Evolutionary conservation across 108 stramenopile genomes (phyloP).

Genomic region (Nitzschia inconspicua): DNA sequence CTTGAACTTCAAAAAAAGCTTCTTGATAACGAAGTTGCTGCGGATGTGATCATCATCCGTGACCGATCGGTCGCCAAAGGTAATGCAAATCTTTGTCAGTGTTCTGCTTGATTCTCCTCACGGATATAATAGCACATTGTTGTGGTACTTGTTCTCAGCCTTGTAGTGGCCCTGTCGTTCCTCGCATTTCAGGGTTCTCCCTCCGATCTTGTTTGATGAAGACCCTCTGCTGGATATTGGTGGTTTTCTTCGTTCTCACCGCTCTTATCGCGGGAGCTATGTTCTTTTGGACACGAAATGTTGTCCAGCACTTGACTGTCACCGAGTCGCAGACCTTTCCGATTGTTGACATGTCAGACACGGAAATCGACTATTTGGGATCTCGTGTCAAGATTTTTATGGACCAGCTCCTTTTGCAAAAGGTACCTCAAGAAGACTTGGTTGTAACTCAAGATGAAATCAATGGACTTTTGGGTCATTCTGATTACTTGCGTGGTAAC

Average conservation of each 20-base stretch:
- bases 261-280: neutral
- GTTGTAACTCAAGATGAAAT: slow-evolving; percentile 23
- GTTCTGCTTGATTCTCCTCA: neutral
- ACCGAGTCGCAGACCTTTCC: slow-evolving; percentile 9
- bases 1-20: slow-evolving; percentile 11
- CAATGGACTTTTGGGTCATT: slow-evolving; percentile 25
- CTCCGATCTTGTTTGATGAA: slow-evolving; percentile 7
- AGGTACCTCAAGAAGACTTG: slow-evolving; percentile 5
- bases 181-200: too few relatives aligned
- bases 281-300: neutral
- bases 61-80: neutral
- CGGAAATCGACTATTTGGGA: slow-evolving; percentile 4
- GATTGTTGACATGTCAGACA: slow-evolving; percentile 11
- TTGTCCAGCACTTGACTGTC: slow-evolving; percentile 4
- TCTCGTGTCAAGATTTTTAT: slow-evolving; percentile 14
- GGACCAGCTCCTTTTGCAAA: neutral
- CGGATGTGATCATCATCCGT: too few relatives aligned
- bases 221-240: neutral
- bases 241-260: neutral
- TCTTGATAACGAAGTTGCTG: slow-evolving; percentile 3
- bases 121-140: neutral
- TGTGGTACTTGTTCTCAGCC: neutral
- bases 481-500: slow-evolving; percentile 25
- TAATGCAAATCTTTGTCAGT: neutral
- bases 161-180: neutral